These are phyloP conservation scores for Populus tremula DNA, from an alignment of 345 rosid species.

Conservation along the genomic window DNA sequence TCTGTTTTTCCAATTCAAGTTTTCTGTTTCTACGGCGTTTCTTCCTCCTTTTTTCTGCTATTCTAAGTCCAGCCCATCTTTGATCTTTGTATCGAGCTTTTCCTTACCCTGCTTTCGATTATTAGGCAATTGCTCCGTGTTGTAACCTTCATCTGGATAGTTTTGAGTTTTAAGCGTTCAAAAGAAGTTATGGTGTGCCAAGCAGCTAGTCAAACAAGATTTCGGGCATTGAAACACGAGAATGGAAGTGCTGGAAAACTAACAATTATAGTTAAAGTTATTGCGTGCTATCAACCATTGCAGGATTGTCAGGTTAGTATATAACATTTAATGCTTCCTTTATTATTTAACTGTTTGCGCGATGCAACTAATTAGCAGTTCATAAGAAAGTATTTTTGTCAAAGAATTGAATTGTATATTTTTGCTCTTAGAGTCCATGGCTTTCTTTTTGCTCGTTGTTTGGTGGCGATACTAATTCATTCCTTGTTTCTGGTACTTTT, in stretches of 20 bases:
- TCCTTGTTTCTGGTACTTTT: conserved; percentile 19
- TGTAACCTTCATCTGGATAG: conserved; percentile 10
- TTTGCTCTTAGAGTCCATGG: not conserved
- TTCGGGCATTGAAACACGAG: conserved; percentile 83
- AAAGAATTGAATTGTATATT: not conserved
- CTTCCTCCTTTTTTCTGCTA: not conserved
- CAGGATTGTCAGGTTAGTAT: conserved; percentile 90
- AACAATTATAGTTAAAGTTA: conserved; percentile 77
- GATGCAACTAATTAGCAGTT: not conserved
- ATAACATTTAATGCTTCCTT: not conserved
- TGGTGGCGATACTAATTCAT: not conserved
- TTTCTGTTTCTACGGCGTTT: conserved; percentile 3
- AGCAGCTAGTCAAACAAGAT: conserved; percentile 92
- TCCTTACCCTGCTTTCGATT: not conserved
- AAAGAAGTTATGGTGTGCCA: conserved; percentile 91
- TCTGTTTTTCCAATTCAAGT: conserved; percentile 2
- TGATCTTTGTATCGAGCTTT: not conserved
- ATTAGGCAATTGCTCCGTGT: conserved; percentile 15
- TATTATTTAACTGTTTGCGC: conserved; percentile 6
- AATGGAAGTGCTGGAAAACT: conserved; percentile 78
- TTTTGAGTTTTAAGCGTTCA: conserved; percentile 26
- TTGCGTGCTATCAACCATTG: conserved; percentile 95
- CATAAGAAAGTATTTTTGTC: not conserved
- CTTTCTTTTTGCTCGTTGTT: not conserved
- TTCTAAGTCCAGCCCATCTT: conserved; percentile 8